These are phyloP conservation scores for Conringia planisiliqua DNA, from an alignment of 345 rosid species.

Conservation along the genomic window DNA sequence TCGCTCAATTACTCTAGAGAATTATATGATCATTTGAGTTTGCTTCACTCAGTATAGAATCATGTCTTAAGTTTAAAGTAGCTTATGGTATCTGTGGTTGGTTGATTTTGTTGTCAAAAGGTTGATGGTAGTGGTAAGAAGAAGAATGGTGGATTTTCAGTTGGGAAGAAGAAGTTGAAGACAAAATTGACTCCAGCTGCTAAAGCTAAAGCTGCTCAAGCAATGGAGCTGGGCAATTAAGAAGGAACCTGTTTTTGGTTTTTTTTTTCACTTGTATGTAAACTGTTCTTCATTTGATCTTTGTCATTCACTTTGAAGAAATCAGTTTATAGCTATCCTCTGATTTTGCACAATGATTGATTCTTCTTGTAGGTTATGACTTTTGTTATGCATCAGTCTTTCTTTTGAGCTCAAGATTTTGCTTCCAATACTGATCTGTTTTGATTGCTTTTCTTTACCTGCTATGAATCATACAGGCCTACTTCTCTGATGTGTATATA, in stretches of 20 bases:
- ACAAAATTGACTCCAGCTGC: constrained; percentile 68
- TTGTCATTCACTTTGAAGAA: not conserved
- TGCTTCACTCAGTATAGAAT: not conserved
- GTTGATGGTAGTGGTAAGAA: constrained; percentile 72
- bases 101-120: constrained; percentile 34
- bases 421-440: not conserved
- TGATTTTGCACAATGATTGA: not conserved
- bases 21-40: not conserved
- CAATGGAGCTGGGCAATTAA: constrained; percentile 93
- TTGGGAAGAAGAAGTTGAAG: constrained; percentile 87
- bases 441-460: not conserved
- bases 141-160: constrained; percentile 76
- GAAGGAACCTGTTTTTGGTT: constrained; percentile 22
- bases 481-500: not conserved
- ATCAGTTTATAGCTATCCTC: not conserved
- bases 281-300: constrained; percentile 3
- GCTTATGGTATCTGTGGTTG: not conserved
- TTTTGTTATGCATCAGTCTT: not conserved
- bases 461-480: not conserved
- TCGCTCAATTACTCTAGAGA: too few species aligned
- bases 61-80: not conserved
- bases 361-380: constrained; percentile 2
- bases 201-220: constrained; percentile 91
- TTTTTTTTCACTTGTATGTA: constrained; percentile 9
- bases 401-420: constrained; percentile 1